Evolutionary conservation across 2,329 filamentous ascomycete species (phyloP).

Genomic region (Fusarium setosum): DNA sequence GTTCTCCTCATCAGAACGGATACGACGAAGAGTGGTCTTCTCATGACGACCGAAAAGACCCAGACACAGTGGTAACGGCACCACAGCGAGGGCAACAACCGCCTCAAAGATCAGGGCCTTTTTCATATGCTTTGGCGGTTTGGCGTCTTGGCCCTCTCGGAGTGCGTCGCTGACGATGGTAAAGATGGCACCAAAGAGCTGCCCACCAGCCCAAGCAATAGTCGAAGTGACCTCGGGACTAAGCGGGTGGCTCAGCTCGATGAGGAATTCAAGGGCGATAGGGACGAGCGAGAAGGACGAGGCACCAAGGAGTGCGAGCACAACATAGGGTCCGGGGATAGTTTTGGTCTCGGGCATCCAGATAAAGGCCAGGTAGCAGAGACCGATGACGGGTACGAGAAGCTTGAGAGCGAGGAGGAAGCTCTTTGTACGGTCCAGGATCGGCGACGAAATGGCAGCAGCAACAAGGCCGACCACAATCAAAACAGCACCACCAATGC

Average conservation of each 20-base stretch:
- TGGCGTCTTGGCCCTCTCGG: constrained; percentile 61
- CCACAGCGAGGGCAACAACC: constrained; percentile 71
- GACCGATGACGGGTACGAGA: constrained; percentile 78
- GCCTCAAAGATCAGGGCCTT: constrained; percentile 83
- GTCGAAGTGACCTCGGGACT: constrained; percentile 87
- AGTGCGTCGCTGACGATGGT: constrained; percentile 86
- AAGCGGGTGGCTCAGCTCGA: constrained; percentile 88
- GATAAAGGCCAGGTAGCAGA: constrained; percentile 81
- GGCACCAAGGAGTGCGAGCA: constrained; percentile 82
- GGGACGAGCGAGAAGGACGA: constrained; percentile 84
- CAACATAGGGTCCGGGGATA: constrained; percentile 78
- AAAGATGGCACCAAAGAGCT: constrained; percentile 86
- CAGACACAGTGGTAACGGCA: constrained; percentile 75
- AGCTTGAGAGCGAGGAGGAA: constrained; percentile 80
- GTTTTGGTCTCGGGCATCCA: constrained; percentile 75
- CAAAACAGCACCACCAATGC: constrained; percentile 88
- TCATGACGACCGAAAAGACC: constrained; percentile 75
- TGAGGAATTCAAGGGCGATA: constrained; percentile 85
- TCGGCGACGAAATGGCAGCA: constrained; percentile 80
- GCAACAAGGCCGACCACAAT: constrained; percentile 88
- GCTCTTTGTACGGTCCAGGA: constrained; percentile 86
- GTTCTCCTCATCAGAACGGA: constrained; percentile 55
- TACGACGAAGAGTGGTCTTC: constrained; percentile 61
- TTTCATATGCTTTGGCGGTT: constrained; percentile 78
- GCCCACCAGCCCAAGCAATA: constrained; percentile 87